phyloP scores from a whole-genome alignment of 495 filamentous ascomycete species.

The Xylaria telfairii region DNA sequence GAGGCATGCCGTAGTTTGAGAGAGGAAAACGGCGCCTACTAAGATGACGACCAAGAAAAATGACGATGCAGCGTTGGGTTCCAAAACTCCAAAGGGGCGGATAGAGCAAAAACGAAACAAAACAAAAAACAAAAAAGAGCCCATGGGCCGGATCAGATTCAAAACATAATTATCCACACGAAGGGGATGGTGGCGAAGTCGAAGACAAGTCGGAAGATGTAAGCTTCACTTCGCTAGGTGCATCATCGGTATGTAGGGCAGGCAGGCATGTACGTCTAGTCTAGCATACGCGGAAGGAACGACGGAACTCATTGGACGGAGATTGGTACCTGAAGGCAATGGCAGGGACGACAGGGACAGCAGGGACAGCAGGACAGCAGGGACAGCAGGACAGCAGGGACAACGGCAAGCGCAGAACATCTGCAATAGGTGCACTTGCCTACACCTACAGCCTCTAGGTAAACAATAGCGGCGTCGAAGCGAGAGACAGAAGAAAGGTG shows the following conservation, averaged over 20 bases:
- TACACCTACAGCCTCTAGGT: background rate
- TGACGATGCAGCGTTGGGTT: constrained; percentile 45
- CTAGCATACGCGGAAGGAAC: constrained; percentile 30
- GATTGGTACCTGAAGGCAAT: constrained; percentile 24
- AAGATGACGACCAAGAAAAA: constrained; percentile 46
- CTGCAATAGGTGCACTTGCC: constrained; percentile 18
- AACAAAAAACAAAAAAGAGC: constrained; percentile 28
- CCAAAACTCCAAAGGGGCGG: constrained; percentile 41
- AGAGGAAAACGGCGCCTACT: constrained; percentile 32
- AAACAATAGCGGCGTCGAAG: background rate
- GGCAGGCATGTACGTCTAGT: constrained; percentile 24
- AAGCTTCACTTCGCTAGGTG: constrained; percentile 31
- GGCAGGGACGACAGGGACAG: constrained; percentile 3
- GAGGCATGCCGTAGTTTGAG: constrained; percentile 38
- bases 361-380: constrained; percentile 11
- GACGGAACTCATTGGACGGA: constrained; percentile 29
- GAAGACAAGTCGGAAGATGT: constrained; percentile 32
- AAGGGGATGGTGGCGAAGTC: constrained; percentile 33
- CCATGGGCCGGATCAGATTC: constrained; percentile 31
- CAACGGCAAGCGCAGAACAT: constrained; percentile 10
- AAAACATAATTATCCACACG: constrained; percentile 45
- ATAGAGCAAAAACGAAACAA: constrained; percentile 22
- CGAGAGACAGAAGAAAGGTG: constrained; percentile 6
- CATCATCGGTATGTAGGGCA: constrained; percentile 28
- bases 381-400: background rate